Percentiles rank a stretch among this genome's conserved stretches.
These are phyloP conservation scores for Aureobasidium sp. DNA, from an alignment of 2,329 filamentous ascomycete species.

Conservation along the genomic window DNA sequence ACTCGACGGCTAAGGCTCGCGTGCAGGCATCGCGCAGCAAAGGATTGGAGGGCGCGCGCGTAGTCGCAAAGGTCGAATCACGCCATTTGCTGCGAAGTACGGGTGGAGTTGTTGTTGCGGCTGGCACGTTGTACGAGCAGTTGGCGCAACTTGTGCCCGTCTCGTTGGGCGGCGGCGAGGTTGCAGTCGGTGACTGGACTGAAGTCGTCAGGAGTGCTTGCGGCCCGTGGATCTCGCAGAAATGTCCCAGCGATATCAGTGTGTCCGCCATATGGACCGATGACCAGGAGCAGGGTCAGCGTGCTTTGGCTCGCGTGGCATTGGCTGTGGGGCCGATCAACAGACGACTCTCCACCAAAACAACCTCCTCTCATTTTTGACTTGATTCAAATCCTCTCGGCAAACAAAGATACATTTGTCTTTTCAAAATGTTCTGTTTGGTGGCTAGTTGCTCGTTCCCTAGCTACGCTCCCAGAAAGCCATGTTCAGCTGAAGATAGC, in stretches of 20 bases:
- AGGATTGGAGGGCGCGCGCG: constrained; percentile 7
- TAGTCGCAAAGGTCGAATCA: neutral
- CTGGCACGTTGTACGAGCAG: constrained; percentile 16
- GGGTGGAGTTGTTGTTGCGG: constrained; percentile 10
- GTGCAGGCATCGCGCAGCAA: constrained; percentile 11
- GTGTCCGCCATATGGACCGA: neutral
- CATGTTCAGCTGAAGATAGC: neutral
- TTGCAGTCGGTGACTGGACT: constrained; percentile 2
- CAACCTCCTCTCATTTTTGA: neutral
- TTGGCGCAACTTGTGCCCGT: constrained; percentile 15
- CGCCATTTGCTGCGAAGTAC: constrained; percentile 7
- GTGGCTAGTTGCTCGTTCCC: neutral
- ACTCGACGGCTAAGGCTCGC: constrained; percentile 9
- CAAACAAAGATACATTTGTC: neutral
- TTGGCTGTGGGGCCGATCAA: neutral
- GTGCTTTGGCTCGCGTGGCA: constrained; percentile 6
- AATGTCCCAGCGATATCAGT: constrained; percentile 12
- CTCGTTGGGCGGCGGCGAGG: constrained; percentile 1
- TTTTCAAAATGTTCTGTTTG: neutral
- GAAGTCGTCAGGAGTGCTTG: constrained; percentile 11
- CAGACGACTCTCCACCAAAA: neutral
- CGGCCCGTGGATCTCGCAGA: constrained; percentile 17
- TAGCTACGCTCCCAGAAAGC: neutral
- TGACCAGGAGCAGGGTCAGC: neutral
- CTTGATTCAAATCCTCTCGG: no score